These are phyloP conservation scores for Colletotrichum lindemuthianum DNA, from an alignment of 2,329 filamentous ascomycete species.

Conservation along the genomic window DNA sequence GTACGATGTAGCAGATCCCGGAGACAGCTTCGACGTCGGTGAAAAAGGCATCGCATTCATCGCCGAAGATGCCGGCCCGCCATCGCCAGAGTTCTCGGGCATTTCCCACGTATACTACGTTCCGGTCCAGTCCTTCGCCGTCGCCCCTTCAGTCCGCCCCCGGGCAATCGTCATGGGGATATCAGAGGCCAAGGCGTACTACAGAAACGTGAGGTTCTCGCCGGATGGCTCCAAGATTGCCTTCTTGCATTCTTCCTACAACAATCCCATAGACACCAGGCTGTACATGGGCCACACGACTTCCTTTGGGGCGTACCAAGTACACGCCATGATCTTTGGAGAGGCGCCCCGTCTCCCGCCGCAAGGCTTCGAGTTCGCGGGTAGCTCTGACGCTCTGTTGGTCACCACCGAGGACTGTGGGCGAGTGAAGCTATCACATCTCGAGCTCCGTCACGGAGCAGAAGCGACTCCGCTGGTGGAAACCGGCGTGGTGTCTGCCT, in stretches of 20 bases:
- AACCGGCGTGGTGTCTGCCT: conserved; percentile 42
- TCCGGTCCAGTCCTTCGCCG: conserved; percentile 45
- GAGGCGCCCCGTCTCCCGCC: conserved; percentile 44
- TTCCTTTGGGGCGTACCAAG: conserved; percentile 42
- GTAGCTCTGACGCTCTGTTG: conserved; percentile 46
- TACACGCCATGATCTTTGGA: conserved; percentile 42
- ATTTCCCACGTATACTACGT: conserved; percentile 45
- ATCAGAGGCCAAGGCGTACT: conserved; percentile 24
- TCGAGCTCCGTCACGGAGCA: conserved; percentile 45
- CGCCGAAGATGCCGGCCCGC: conserved; percentile 37
- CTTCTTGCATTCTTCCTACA: conserved; percentile 44
- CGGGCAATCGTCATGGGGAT: conserved; percentile 39
- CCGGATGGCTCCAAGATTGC: conserved; percentile 49
- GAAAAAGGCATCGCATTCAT: conserved; percentile 48
- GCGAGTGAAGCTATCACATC: conserved; percentile 44
- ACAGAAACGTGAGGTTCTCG: conserved; percentile 46
- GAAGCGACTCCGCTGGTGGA: conserved; percentile 40
- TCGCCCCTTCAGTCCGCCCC: conserved; percentile 38
- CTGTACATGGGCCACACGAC: conserved; percentile 46
- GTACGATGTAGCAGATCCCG: conserved; percentile 39
- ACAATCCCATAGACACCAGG: conserved; percentile 40
- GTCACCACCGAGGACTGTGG: conserved; percentile 47
- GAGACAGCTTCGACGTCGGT: conserved; percentile 46
- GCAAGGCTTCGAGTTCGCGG: conserved; percentile 47
- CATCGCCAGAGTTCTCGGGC: conserved; percentile 22